phyloP scores from a whole-genome alignment of 495 filamentous ascomycete species.

The Cenococcum geophilum region DNA sequence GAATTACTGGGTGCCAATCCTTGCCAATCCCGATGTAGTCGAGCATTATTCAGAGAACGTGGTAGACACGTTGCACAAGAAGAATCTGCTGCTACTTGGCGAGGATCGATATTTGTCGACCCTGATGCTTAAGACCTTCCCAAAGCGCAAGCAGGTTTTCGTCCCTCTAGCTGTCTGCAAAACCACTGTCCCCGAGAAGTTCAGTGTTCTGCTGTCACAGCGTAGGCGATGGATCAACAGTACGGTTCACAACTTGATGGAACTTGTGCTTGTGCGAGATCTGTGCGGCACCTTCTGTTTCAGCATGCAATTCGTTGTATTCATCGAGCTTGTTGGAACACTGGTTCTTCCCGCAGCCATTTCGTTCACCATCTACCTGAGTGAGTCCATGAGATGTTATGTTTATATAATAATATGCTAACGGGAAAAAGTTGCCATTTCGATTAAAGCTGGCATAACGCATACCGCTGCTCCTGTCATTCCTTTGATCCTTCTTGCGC shows the following conservation, averaged over 20 bases:
- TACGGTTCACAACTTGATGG: constrained; percentile 97
- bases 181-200: constrained; percentile 89
- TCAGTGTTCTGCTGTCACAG: constrained; percentile 88
- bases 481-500: constrained; percentile 78
- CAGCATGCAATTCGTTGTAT: constrained; percentile 98
- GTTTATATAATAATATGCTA: constrained; percentile 1
- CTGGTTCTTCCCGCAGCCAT: constrained; percentile 94
- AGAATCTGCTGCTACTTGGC: constrained; percentile 90
- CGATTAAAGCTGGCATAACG: constrained; percentile 67
- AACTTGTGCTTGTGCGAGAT: constrained; percentile 90
- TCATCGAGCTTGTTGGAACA: constrained; percentile 91
- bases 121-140: constrained; percentile 97
- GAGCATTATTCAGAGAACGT: constrained; percentile 99
- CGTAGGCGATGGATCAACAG: constrained; percentile 98
- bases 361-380: constrained; percentile 91
- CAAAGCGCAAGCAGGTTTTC: constrained; percentile 97
- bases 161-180: constrained; percentile 98
- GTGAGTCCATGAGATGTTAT: constrained; percentile 47
- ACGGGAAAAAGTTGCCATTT: constrained; percentile 61
- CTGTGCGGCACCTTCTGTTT: constrained; percentile 99
- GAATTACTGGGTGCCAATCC: constrained; percentile 98
- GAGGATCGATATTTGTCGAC: constrained; percentile 97
- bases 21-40: constrained; percentile 97
- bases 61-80: constrained; percentile 97
- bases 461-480: constrained; percentile 62